Evolutionary conservation across 2,329 filamentous ascomycete genomes (phyloP), one percentile per base, ranked within the genome.

Genomic region (Podosphaera xanthii): DNA sequence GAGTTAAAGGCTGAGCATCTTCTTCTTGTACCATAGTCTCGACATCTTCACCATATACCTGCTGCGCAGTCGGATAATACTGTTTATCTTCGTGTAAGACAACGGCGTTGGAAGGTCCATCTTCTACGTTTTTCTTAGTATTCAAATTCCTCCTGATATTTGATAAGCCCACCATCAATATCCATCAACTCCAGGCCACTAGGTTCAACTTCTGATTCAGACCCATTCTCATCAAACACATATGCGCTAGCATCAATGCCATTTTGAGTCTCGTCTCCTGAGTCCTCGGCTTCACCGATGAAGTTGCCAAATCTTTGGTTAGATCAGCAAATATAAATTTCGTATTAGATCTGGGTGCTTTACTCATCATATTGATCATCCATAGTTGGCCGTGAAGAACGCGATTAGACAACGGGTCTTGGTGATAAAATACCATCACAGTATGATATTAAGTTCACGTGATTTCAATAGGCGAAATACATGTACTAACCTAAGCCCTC

Each of bases 31-130:
- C 91, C 71, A 95, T 74, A 1, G 91, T 92, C 73, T 98, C 92
- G 66, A 98, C 92, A 72, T 92, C 90, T 66, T 83, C 79, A 58
- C 92, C 92, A 70, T 97, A 98, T 49, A 95, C 83, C 71, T 98
- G 92, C 69, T 91, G 84, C 60, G 92, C 92, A n/a, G 90, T 95
- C 36, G 92, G 92, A 70, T 98, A 98, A 72, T 98, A 98, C 70
- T 97, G 92, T 72, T 98, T 98, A 74, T 98, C 92, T 76, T 98
- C 92, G 73, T 98, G 92, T 53, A 98, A 79, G 60, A 98, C 80
- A n/a, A 98, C 89, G 58, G 92, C 91, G 71, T 97, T 98, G 4
- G 90, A 96, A 2, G 91, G 87, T 12, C 86, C 89, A 56, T 90
- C 84, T 70, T 88, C 81, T 79, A 64, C 62, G 60, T 9, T 12